Conservation (phyloP, 352 stramenopile genomes). For the Pythium dissotocum region DNA sequence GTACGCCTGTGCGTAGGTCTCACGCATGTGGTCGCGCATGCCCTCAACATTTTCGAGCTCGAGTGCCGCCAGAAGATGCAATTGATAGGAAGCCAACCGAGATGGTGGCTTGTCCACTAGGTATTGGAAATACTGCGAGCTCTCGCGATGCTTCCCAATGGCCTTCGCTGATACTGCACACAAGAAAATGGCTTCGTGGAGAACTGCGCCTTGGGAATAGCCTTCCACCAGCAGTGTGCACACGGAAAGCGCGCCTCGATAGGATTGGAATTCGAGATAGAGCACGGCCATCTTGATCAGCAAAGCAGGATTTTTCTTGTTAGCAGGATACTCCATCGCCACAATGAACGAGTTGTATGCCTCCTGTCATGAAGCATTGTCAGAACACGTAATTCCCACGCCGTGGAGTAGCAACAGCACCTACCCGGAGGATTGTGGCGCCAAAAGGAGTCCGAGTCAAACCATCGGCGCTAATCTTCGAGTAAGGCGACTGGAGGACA, state of each 20-base stretch:
- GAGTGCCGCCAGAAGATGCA: slow-evolving; percentile 56
- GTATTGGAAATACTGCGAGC: slow-evolving; percentile 74
- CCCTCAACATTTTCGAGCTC: slow-evolving; percentile 46
- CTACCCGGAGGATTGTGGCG: slow-evolving; percentile 1
- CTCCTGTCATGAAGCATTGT: slow-evolving; percentile 29
- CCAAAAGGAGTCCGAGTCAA: not conserved
- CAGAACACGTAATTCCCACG: not conserved
- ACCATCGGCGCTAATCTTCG: not conserved
- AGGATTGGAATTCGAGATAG: slow-evolving; percentile 70
- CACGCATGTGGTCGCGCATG: slow-evolving; percentile 46
- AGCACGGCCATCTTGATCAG: slow-evolving; percentile 58
- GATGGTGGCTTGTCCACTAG: slow-evolving; percentile 57
- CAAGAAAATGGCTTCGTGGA: slow-evolving; percentile 69
- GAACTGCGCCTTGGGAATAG: slow-evolving; percentile 36
- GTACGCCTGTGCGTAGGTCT: slow-evolving; percentile 59
- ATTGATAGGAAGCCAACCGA: slow-evolving; percentile 50
- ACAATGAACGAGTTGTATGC: slow-evolving; percentile 79
- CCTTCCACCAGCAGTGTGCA: slow-evolving; percentile 72
- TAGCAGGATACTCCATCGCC: slow-evolving; percentile 72
- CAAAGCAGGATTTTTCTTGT: slow-evolving; percentile 60
- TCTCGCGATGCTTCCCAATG: slow-evolving; percentile 57
- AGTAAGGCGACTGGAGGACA: slow-evolving; percentile 20
- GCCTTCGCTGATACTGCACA: slow-evolving; percentile 55
- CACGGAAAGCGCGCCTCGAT: slow-evolving; percentile 58
- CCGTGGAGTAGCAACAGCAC: not conserved